Percentiles rank a stretch among this genome's conserved stretches.
Evolutionary conservation across 2,329 filamentous ascomycete species (phyloP).

Genomic region (Colletotrichum tofieldiae): DNA sequence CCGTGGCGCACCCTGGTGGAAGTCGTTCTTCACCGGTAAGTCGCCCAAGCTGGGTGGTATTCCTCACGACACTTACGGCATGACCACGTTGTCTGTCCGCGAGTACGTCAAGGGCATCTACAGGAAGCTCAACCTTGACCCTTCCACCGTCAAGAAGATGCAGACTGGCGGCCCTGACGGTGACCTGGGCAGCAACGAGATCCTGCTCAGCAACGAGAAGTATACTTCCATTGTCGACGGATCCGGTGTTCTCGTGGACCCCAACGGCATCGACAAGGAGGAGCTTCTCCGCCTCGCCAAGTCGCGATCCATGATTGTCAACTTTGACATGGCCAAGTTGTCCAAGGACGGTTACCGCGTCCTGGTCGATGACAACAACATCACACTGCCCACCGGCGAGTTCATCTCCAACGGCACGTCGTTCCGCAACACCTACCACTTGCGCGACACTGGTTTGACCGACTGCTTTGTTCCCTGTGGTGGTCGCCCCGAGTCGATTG

Average conservation of each 20-base stretch:
- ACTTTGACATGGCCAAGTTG: constrained; percentile 89
- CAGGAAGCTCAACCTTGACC: constrained; percentile 93
- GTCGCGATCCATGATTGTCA: constrained; percentile 88
- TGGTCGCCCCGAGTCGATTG: constrained; percentile 96
- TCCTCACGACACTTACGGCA: constrained; percentile 95
- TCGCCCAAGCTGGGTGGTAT: constrained; percentile 96
- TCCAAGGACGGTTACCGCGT: constrained; percentile 92
- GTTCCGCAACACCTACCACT: constrained; percentile 98
- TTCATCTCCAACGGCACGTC: constrained; percentile 90
- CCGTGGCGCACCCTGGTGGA: constrained; percentile 97
- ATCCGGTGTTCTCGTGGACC: constrained; percentile 93
- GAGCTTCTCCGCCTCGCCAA: constrained; percentile 90
- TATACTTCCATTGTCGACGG: constrained; percentile 98
- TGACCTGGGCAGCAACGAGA: constrained; percentile 97
- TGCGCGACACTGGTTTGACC: constrained; percentile 82
- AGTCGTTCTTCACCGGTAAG: constrained; percentile 99
- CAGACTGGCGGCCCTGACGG: constrained; percentile 98
- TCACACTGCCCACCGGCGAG: constrained; percentile 91
- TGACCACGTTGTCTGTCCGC: constrained; percentile 97
- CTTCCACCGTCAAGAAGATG: constrained; percentile 88
- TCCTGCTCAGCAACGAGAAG: constrained; percentile 94
- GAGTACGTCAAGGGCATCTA: constrained; percentile 98
- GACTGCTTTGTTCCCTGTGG: constrained; percentile 97
- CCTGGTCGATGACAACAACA: constrained; percentile 89
- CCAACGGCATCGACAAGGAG: constrained; percentile 86